Evolutionary conservation across 768 basidiomycete genomes (phyloP).

Genomic region (Russula emetica): DNA sequence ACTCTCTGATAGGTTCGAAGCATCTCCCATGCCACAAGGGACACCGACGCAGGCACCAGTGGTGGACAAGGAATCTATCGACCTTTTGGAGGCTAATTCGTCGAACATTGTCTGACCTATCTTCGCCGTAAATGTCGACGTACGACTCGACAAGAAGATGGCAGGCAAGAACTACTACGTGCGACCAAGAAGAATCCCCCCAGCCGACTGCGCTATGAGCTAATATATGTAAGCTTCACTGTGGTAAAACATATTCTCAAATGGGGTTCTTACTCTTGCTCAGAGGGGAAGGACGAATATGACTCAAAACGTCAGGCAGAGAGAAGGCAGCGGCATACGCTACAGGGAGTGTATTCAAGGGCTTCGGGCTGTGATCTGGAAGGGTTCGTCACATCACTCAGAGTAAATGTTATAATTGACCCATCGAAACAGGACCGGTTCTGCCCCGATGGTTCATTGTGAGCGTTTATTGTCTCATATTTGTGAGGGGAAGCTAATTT

Average conservation of each 20-base stretch:
- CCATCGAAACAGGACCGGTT: slow-evolving; percentile 48
- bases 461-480: slow-evolving; percentile 28
- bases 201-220: slow-evolving; percentile 61
- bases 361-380: slow-evolving; percentile 80
- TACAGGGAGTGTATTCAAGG: slow-evolving; percentile 80
- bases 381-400: slow-evolving; percentile 51
- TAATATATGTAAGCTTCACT: slow-evolving; percentile 68
- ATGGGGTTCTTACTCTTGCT: neutral
- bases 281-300: slow-evolving; percentile 78
- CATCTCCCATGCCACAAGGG: slow-evolving; percentile 40
- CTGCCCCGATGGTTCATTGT: slow-evolving; percentile 82
- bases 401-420: neutral
- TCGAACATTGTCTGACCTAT: slow-evolving; percentile 60
- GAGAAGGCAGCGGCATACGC: slow-evolving; percentile 55
- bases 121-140: slow-evolving; percentile 62
- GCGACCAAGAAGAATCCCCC: slow-evolving; percentile 97
- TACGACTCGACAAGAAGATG: slow-evolving; percentile 63
- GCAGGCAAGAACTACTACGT: slow-evolving; percentile 70
- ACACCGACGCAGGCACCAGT: slow-evolving; percentile 41
- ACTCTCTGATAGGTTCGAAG: slow-evolving; percentile 38
- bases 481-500: slow-evolving; percentile 1
- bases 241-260: slow-evolving; percentile 2
- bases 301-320: slow-evolving; percentile 66
- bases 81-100: slow-evolving; percentile 40
- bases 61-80: slow-evolving; percentile 30